These are phyloP conservation scores for Nidularia sp. DNA, from an alignment of 768 basidiomycete species.

Conservation along the genomic window DNA sequence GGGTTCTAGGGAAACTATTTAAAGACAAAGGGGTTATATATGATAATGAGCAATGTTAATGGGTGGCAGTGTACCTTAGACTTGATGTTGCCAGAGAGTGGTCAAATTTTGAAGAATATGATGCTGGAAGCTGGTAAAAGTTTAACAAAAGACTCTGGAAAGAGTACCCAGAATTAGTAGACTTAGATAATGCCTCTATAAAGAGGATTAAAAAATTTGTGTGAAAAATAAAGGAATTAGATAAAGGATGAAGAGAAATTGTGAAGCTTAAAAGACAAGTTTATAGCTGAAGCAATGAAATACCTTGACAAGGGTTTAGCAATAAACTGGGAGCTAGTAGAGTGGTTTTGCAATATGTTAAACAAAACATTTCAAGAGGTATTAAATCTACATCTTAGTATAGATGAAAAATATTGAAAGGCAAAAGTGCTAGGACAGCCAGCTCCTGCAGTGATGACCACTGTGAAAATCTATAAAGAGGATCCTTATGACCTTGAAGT, in stretches of 20 bases:
- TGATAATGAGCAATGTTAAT: background rate
- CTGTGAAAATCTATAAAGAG: background rate
- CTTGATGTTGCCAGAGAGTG: background rate
- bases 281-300: background rate
- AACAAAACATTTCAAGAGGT: background rate
- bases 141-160: background rate
- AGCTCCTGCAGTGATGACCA: background rate
- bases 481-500: background rate
- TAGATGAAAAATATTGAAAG: background rate
- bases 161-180: background rate
- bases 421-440: background rate
- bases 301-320: background rate
- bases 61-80: background rate
- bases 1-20: background rate
- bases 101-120: background rate
- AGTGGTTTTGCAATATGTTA: background rate
- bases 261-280: background rate
- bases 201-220: background rate
- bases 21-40: background rate
- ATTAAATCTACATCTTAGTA: background rate
- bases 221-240: background rate
- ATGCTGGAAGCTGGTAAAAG: background rate
- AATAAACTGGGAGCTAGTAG: background rate
- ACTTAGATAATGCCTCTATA: background rate
- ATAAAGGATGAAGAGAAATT: background rate